Conservation (phyloP, 129 eudicot genomes). For the Flaveria linearis region DNA sequence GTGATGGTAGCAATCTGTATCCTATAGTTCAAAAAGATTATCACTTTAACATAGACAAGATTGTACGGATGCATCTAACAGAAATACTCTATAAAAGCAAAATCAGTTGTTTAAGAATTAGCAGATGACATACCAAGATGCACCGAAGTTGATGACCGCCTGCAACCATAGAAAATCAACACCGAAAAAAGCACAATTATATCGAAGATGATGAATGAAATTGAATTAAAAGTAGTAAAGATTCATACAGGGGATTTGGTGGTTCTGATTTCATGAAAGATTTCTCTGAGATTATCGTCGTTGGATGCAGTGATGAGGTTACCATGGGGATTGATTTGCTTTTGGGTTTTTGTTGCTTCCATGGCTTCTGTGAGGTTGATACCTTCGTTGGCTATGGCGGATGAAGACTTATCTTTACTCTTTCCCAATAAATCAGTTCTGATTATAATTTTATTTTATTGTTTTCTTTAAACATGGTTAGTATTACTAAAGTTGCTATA, state of each 20-base stretch:
- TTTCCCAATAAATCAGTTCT: too few relatives aligned
- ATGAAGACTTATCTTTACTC: background rate
- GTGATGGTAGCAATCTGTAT: background rate
- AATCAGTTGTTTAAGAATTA: background rate
- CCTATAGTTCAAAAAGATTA: background rate
- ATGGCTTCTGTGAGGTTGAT: background rate
- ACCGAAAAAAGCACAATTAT: background rate
- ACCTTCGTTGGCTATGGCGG: background rate
- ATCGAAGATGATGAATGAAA: background rate
- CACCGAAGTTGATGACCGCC: slow-evolving; percentile 87
- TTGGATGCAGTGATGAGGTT: slow-evolving; percentile 51
- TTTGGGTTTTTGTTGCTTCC: slow-evolving; percentile 23
- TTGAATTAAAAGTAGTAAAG: background rate
- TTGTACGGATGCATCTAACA: too few relatives aligned
- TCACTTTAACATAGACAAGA: background rate
- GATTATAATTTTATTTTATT: too few relatives aligned
- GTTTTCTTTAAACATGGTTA: too few relatives aligned
- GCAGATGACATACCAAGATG: slow-evolving; percentile 67
- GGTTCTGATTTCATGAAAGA: slow-evolving; percentile 64
- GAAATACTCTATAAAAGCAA: background rate
- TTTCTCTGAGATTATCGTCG: slow-evolving; percentile 59
- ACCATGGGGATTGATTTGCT: slow-evolving; percentile 25
- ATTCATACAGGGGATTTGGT: slow-evolving; percentile 62
- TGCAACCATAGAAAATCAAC: slow-evolving; percentile 28
- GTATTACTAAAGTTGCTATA: too few relatives aligned